Evolutionary conservation across 2,329 filamentous ascomycete species (phyloP), one percentile per base, ranked within the genome.

Genomic region (Bipolaris bicolor): DNA sequence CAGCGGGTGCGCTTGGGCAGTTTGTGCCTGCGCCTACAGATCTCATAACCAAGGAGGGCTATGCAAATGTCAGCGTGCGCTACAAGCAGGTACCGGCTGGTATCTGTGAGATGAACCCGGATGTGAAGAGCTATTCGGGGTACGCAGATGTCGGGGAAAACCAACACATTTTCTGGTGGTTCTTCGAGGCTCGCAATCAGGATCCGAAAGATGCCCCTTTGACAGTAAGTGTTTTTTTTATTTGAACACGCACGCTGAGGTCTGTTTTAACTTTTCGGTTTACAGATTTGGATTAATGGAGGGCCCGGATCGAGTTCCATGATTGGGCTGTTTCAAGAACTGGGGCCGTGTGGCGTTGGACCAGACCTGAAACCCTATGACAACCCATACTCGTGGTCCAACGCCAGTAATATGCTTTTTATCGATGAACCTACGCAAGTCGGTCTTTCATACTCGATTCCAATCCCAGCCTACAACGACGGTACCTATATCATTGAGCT

Each of bases 321-420:
- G 78, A 81, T 86, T 52, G 85, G 84, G 1, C 66, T 85, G 4
- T 78, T 82, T 64, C 79, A 79, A 59, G 83, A 82, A 69, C 76
- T 83, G 41, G 80, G 81, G 13, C 84, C 84, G 7, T 88, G 85
- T 66, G 71, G 71, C 9, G 76, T 87, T 29, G 81, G 83, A 9
- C 64, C 66, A 3, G 69, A 80, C 56, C 65, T 76, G 41, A 72
- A 76, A 40, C 81, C 84, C 36, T 82, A 80, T 44, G 83, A 84
- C 67, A 89, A 89, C 62, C 83, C 84, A 0, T 86, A 83, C 75
- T 85, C 85, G 1, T 89, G 86, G 84, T 87, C 85, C 58, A 84
- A 85, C 63, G 80, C 84, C 22, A 83, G 82, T 60, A 89, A 89
- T 62, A 84, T 90, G 82, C 82, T 91, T 15, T 90, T 88, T 73